Base-by-base conservation (phyloP, 2,329 filamentous ascomycete genomes). In the Pochonia chlamydosporia region DNA sequence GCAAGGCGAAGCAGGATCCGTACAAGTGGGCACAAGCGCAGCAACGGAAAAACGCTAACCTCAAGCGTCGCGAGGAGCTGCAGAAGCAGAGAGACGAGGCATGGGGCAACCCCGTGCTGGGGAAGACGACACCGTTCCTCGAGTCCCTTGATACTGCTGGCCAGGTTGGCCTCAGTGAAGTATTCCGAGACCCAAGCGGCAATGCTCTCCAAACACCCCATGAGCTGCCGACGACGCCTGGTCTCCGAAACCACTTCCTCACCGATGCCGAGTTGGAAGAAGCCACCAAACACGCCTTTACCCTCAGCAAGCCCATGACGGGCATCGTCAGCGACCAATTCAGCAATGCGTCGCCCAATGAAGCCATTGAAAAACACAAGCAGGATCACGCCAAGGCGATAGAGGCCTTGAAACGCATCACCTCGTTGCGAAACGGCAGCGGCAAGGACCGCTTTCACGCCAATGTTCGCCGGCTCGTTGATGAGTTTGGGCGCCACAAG, bases 401-500 rank as follows among this genome's bases (percentile, higher is more conserved):
- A 23, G 81, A 86, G 56, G 93, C 90, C 9, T 74, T 99, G 53
- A 71, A 76, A 54, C 84, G 91, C 47, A 96, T 99, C 63, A 79
- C 89, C 1, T 78, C 81, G 37, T 72, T 99, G 46, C 76, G 78
- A 35, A 90, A 95, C 59, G 85, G 82, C 57, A 92, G 81, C 65
- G 83, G 80, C 55, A 85, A 86, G 66, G 89, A 96, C 60, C 80
- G 82, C 44, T 82, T 84, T 57, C 84, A 90, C 56, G 82, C 87
- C 61, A 96, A 96, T 63, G 85, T 92, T 56, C 78, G 84, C 56
- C 84, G 89, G 52, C 95, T 91, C 65, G 79, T 99, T 55, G 80
- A 91, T 51, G 84, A 82, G 3, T 96, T 99, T 60, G 93, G 93
- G 43, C 83, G 93, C 43, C 93, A 99, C 74, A 82, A 85, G 57